phyloP scores from a whole-genome alignment of 116 monocot species.

The Papilionanthe hybrid region DNA sequence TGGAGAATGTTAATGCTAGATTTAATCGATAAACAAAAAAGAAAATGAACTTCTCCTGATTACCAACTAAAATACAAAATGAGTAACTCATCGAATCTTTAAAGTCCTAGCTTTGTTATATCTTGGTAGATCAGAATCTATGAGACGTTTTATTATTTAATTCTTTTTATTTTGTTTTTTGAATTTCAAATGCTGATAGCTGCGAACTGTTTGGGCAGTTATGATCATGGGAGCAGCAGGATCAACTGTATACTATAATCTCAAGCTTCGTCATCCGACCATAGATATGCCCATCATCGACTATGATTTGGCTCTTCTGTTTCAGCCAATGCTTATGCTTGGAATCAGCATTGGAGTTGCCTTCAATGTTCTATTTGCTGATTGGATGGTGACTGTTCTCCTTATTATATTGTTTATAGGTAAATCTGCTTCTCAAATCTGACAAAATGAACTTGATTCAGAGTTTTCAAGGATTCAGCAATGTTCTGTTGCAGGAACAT shows the following conservation, averaged over 20 bases:
- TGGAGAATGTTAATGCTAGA: background rate
- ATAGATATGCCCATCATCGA: constrained; percentile 80
- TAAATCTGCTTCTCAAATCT: constrained; percentile 12
- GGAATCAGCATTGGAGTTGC: constrained; percentile 85
- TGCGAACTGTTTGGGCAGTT: constrained; percentile 26
- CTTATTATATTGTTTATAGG: constrained; percentile 75
- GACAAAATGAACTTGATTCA: background rate
- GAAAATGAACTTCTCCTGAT: background rate
- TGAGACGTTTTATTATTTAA: background rate
- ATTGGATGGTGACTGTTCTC: constrained; percentile 90
- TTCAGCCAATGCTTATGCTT: constrained; percentile 90
- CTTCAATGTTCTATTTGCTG: constrained; percentile 84
- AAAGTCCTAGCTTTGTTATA: background rate
- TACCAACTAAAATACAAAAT: background rate
- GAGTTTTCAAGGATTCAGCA: background rate
- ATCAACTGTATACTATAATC: constrained; percentile 84
- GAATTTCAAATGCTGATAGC: background rate
- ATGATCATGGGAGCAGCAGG: constrained; percentile 94
- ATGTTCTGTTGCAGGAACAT: constrained; percentile 45
- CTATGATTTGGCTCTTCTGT: constrained; percentile 75
- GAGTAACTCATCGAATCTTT: background rate
- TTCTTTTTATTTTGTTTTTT: background rate
- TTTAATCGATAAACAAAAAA: background rate
- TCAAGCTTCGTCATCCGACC: constrained; percentile 76
- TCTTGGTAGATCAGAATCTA: background rate